These are phyloP conservation scores for Pterocarpus macrocarpus DNA, from an alignment of 306 rosid species.

Conservation along the genomic window DNA sequence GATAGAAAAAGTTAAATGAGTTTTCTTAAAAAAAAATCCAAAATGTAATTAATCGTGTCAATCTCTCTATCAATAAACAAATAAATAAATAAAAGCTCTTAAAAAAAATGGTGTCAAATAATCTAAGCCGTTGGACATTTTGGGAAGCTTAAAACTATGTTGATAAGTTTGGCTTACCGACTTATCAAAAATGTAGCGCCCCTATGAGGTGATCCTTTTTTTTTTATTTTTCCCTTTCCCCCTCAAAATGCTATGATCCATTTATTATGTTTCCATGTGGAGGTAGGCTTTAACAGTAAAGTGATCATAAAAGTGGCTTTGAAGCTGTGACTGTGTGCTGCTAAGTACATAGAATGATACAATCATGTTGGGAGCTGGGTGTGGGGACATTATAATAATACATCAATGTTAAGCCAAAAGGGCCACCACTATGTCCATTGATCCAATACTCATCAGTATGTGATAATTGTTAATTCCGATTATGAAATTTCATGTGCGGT, in stretches of 20 bases:
- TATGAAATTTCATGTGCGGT: not conserved
- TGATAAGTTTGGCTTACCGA: too few species aligned
- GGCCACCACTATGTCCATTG: not conserved
- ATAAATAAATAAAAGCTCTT: too few species aligned
- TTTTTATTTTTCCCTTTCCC: not conserved
- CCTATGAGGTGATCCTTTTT: not conserved
- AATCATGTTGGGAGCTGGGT: not conserved
- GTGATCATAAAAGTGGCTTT: not conserved
- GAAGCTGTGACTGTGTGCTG: not conserved
- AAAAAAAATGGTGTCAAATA: too few species aligned
- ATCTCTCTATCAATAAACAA: too few species aligned
- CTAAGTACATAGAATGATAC: not conserved
- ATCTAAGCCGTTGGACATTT: too few species aligned
- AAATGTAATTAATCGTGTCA: too few species aligned
- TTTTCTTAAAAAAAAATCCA: too few species aligned
- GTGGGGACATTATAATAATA: not conserved
- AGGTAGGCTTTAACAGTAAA: not conserved
- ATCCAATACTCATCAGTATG: not conserved
- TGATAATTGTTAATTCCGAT: not conserved
- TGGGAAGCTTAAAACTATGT: too few species aligned
- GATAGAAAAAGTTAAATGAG: too few species aligned
- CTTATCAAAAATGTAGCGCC: not conserved
- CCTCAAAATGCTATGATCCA: not conserved
- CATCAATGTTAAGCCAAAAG: not conserved
- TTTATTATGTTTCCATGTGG: not conserved